Evolutionary conservation across 345 rosid genomes (phyloP), one percentile per base, ranked within the genome.

Genomic region (Lenwebbia sp.): DNA sequence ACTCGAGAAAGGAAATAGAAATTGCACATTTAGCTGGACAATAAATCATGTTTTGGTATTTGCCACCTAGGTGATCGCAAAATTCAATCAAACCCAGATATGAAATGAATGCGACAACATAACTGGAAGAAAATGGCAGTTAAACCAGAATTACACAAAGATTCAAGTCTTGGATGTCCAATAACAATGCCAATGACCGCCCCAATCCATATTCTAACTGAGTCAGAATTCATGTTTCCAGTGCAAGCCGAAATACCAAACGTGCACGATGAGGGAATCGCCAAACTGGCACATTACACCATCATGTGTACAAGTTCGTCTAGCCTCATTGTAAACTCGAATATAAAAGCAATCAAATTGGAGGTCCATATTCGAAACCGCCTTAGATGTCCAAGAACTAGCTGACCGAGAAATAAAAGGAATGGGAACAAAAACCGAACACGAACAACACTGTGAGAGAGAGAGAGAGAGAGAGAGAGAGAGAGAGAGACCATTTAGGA

Each of bases 401-500:
- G 60, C 60, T 56, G 60, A 25, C 60, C n/a, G 13, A 56, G 60
- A 56, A 56, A 23, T 10, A 25, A 25, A 56, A 10, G 60, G 60
- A n/a, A 25, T 25, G 60, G 60, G 60, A 56, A 56, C n/a, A 56
- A 25, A 56, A 58, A 5, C 33, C 53, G 40, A 65, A 22, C 14
- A 58, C 22, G 37, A 55, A 53, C 26, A 40, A 53, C 26, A 21
- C n/a, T 26, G 19, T n/a, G n/a, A n/a, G n/a, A n/a, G n/a, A n/a
- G n/a, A n/a, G 44, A 23, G 57, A 87, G 19, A 60, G 83, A 13
- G 25, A 47, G 5, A 82, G 49, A 51, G 52, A 81, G 54, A 50
- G 56, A 50, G 56, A 57, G 28, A 41, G 58, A 50, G 28, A 97
- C 98, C 99, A 96, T 93, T 96, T 94, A 40, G 96, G 99, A 88